Base-by-base conservation (phyloP, 139 green algal genomes). In the Pleodorina starrii region DNA sequence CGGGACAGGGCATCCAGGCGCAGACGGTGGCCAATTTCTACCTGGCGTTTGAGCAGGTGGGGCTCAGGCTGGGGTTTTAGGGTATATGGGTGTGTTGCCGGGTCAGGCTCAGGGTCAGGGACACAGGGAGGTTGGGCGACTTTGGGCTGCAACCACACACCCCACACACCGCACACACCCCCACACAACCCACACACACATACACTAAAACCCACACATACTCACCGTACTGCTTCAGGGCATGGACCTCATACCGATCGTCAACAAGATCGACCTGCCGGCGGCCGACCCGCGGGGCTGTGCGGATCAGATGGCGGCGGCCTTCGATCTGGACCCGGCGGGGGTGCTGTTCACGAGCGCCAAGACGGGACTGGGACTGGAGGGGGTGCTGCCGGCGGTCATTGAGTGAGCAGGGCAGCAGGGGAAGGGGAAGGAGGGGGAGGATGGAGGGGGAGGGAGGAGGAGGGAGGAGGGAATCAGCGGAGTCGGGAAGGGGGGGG, bases 231-330 rank as follows among this genome's bases (percentile, higher is more conserved):
- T n/a, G n/a, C n/a, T n/a, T n/a, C 81, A 87, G 81, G 95, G 95
- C 66, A 93, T 99, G 29, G 92, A 90, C 2, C 95, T 99, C 32
- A 90, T 99, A 21, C 96, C 97, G 3, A 94, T 98, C 21, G 93
- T 99, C 12, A 99, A 98, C 93, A 99, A 99, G 90, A 93, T 98
- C 35, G 97, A 99, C 88, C 90, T 97, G 84, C 89, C 93, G 1
- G 84, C 92, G 25, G 96, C 97, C 25, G 96, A 99, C n/a, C 96
- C 95, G 9, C 91, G 95, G 21, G 75, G 92, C 19, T 93, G 94
- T 23, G 89, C 85, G 0, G 89, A 94, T 12, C 92, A 99, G 93
- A 90, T 99, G 91, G 51, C 92, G 36, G 82, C 93, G 42, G 92
- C 93, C 1, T 97, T 98, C 88, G 96, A 94, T 87, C 54, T 99